These are phyloP conservation scores for Dichotomocladium elegans DNA, from an alignment of 371 early-diverging fungal genomes.

Conservation along the genomic window DNA sequence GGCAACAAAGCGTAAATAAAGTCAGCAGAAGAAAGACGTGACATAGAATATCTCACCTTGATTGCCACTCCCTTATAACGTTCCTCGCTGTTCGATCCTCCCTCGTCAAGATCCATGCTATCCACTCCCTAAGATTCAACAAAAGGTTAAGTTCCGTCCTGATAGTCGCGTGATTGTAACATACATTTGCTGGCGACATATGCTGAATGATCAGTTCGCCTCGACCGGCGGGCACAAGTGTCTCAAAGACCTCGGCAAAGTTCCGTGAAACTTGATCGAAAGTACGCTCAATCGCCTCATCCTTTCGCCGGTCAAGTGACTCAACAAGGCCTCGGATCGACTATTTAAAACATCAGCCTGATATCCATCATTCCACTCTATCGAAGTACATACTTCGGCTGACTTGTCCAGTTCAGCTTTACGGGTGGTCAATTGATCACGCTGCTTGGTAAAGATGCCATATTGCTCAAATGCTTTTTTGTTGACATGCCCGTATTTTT, in stretches of 20 bases:
- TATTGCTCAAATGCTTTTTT: slow-evolving; percentile 98
- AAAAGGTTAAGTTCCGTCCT: not conserved
- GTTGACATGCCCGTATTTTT: slow-evolving; percentile 92
- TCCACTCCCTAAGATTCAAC: slow-evolving; percentile 9
- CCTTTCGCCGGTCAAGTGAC: slow-evolving; percentile 91
- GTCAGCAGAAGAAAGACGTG: not conserved
- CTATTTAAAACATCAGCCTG: slow-evolving; percentile 14
- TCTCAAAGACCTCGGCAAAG: slow-evolving; percentile 87
- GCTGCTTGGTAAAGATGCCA: slow-evolving; percentile 87
- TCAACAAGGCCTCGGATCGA: slow-evolving; percentile 85
- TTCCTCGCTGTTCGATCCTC: slow-evolving; percentile 50
- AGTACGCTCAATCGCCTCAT: slow-evolving; percentile 95
- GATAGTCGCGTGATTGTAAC: too few relatives aligned
- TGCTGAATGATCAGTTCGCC: slow-evolving; percentile 87
- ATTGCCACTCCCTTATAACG: slow-evolving; percentile 93
- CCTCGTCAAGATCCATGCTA: slow-evolving; percentile 47
- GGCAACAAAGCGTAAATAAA: not conserved
- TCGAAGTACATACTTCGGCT: slow-evolving; percentile 43
- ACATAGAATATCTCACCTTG: slow-evolving; percentile 45
- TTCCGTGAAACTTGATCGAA: slow-evolving; percentile 88
- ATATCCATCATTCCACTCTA: not conserved
- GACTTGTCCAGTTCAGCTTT: slow-evolving; percentile 87
- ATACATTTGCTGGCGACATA: slow-evolving; percentile 15
- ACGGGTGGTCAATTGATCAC: slow-evolving; percentile 75
- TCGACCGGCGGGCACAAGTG: slow-evolving; percentile 87